Evolutionary conservation across 257 asterid genomes (phyloP), one percentile per base, ranked within the genome.

Genomic region (Mitragyna speciosa): DNA sequence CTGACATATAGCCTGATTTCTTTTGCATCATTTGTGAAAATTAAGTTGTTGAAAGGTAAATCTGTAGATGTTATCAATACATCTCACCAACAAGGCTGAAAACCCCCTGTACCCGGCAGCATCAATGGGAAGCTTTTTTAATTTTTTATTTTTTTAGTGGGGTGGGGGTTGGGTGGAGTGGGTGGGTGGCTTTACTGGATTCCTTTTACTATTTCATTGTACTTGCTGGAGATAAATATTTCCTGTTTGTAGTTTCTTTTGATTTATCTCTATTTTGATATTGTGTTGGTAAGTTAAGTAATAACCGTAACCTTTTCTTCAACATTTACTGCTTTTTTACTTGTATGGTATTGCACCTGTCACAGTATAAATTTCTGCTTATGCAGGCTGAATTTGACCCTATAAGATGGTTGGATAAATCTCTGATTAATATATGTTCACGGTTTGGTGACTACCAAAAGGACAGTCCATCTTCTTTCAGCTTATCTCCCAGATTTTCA

Each of bases 381-480:
- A 52, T 87, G 83, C 96, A 95, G 99, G 93, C 97, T 75, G 99
- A 96, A 83, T 96, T 96, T 86, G 99, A 96, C 87, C 99, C 99
- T 75, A 91, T 96, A 76, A 87, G 98, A 85, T 96, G 98, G 99
- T 89, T 96, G 88, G 99, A 94, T 82, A 96, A 92, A 85, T 92
- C 99, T 68, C 88, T 96, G 87, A 96, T 96, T 81, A 98, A 96
- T 84, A 79, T 92, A 84, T 96, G 99, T 81, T 91, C 98, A 17
- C 97, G 93, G 45, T 96, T 93, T 54, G 99, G 98, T 64, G 97
- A 96, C 83, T 96, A 91, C 89, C 99, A 94, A 87, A 94, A 96
- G 86, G 98, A 93, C 70, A 89, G 83, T 81, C 98, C 99, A 77
- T 86, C 98, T 77, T 93, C 99, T 80, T 96, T 96, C 80, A 88